These are phyloP conservation scores for Trypanosoma scelopori DNA, from an alignment of 208 protist species.

Conservation along the genomic window DNA sequence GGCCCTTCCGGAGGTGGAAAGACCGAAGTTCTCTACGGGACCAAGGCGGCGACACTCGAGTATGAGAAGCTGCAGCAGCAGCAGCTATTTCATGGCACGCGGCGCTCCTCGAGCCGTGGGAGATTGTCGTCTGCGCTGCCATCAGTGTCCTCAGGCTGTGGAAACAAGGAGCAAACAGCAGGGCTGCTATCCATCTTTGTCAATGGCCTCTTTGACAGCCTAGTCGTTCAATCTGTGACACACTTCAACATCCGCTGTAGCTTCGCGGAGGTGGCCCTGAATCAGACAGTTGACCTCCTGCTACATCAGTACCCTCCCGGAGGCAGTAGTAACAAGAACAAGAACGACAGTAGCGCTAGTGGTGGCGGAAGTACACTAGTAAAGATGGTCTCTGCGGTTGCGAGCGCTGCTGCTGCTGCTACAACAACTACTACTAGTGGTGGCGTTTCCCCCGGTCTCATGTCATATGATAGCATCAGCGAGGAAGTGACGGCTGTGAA, in stretches of 20 bases:
- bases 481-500: conserved; percentile 4
- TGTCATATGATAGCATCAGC: not conserved
- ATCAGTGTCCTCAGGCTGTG: not conserved
- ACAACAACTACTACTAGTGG: not conserved
- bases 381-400: conserved; percentile 6
- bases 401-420: not conserved
- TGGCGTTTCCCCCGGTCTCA: too few relatives aligned
- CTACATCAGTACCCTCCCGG: not conserved
- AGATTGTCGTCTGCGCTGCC: not conserved
- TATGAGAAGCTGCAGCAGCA: not conserved
- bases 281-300: conserved; percentile 25
- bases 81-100: not conserved
- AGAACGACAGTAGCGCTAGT: not conserved
- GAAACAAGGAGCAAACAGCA: not conserved
- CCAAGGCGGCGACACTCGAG: not conserved
- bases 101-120: not conserved
- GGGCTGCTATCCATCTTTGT: conserved; percentile 29
- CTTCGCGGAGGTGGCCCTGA: conserved; percentile 26
- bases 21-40: conserved; percentile 26
- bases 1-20: conserved; percentile 26
- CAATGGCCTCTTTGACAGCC: conserved; percentile 19
- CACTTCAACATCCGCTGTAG: conserved; percentile 31
- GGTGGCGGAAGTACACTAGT: not conserved
- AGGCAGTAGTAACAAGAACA: not conserved
- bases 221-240: conserved; percentile 24